phyloP scores from a whole-genome alignment of 495 filamentous ascomycete genomes.

The Lepidopterella palustris region DNA sequence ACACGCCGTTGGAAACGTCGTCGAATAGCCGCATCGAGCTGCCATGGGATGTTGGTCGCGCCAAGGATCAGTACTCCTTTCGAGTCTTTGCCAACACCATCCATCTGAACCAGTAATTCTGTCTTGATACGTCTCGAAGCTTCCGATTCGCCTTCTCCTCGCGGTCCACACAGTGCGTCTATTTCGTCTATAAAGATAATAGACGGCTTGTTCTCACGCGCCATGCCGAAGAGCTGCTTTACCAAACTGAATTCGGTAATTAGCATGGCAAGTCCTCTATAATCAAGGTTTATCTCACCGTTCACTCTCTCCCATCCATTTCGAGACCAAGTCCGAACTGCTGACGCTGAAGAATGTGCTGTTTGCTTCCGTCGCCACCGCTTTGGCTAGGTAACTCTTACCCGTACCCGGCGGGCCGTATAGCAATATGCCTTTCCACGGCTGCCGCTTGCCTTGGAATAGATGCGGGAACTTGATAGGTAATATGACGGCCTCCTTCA shows the following conservation, averaged over 20 bases:
- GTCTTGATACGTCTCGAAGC: constrained; percentile 97
- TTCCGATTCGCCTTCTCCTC: constrained; percentile 96
- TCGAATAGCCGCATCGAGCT: constrained; percentile 95
- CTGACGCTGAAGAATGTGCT: constrained; percentile 99
- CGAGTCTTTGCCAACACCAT: constrained; percentile 91
- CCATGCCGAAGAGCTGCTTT: constrained; percentile 96
- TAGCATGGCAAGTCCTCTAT: neutral
- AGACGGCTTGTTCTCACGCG: constrained; percentile 92
- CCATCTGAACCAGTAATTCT: constrained; percentile 98
- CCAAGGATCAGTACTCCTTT: constrained; percentile 92
- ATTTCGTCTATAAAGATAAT: constrained; percentile 99
- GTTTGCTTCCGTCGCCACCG: constrained; percentile 96
- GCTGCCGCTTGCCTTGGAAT: constrained; percentile 93
- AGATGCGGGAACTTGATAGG: constrained; percentile 98
- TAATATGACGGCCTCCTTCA: constrained; percentile 95
- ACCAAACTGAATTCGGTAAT: constrained; percentile 58
- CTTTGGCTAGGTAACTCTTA: constrained; percentile 94
- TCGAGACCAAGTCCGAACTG: constrained; percentile 91
- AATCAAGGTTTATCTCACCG: constrained; percentile 50
- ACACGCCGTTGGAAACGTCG: constrained; percentile 94
- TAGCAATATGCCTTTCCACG: constrained; percentile 95
- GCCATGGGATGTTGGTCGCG: constrained; percentile 98
- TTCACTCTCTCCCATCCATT: constrained; percentile 99
- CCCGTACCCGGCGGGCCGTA: constrained; percentile 96
- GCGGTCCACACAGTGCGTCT: constrained; percentile 90